Base-by-base conservation (phyloP, 2,329 filamentous ascomycete species). In the Colletotrichum liaoningense region DNA sequence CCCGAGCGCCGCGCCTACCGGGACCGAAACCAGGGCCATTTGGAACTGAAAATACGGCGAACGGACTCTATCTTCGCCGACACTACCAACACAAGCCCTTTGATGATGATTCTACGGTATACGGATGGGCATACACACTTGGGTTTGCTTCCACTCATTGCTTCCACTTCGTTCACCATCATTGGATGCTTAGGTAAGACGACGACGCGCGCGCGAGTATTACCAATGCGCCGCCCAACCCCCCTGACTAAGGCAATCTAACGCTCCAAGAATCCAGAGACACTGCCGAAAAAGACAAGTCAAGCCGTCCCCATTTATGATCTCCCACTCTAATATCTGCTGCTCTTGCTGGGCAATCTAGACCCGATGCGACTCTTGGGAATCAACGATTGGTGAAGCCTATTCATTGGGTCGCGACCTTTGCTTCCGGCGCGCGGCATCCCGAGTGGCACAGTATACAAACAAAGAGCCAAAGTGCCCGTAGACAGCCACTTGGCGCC, bases 181-280 rank as follows among this genome's bases (percentile, higher is more conserved):
- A 42, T 42, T 42, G 26, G 0, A 56, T 11, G 26, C 54, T 56
- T 49, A 49, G 24, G 54, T 56, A 26, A 24, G 54, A 42, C 22
- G 35, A 22, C 9, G 52, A n/a, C 30, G 33, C 60, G 55, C 65
- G 70, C 71, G 67, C 56, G 67, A 62, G 12, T 42, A 73, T 73
- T 70, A 62, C 60, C 60, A 73, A 73, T 62, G 71, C 71, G 60
- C 49, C 28, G 60, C 26, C 52, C 69, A 63, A n/a, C 64, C 33
- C 33, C 33, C 33, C 19, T 59, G 69, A 63, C 58, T 69, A 72
- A 58, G 38, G n/a, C 28, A 26, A 35, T 35, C 11, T 35, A 35
- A 49, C 19, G 42, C 19, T 22, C 42, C 19, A 22, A 19, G 42
- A n/a, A 9, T 49, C 19, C 14, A 22, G 16, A 7, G 14, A 62